phyloP scores from a whole-genome alignment of 2,329 filamentous ascomycete genomes.

The Ophiosphaerella korrae region DNA sequence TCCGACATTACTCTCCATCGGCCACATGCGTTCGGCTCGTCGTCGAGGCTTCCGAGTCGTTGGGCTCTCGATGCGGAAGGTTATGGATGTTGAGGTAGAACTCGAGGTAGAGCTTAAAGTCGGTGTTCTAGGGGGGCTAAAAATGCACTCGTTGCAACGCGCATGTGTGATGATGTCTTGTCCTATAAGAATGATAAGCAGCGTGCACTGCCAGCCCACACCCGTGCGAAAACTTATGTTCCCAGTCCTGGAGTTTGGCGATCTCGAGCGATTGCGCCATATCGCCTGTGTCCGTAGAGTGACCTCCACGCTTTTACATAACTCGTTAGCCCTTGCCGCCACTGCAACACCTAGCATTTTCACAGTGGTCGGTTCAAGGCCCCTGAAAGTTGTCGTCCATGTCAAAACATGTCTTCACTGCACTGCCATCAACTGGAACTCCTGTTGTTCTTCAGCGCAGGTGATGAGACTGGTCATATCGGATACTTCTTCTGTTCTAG shows the following conservation, averaged over 20 bases:
- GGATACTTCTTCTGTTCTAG: too few species aligned
- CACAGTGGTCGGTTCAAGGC: background rate
- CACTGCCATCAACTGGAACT: too few species aligned
- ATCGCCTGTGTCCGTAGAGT: conserved; percentile 11
- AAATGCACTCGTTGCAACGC: conserved; percentile 24
- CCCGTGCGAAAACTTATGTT: conserved; percentile 24
- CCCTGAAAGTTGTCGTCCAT: too few species aligned
- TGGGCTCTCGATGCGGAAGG: conserved; percentile 8
- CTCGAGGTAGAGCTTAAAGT: conserved; percentile 21
- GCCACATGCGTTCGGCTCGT: conserved; percentile 25
- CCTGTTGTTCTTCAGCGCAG: too few species aligned
- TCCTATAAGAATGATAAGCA: conserved; percentile 35
- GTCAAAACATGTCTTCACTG: too few species aligned
- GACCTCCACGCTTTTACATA: conserved; percentile 32
- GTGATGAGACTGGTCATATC: too few species aligned
- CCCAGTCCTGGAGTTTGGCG: conserved; percentile 13
- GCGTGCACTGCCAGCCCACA: conserved; percentile 23
- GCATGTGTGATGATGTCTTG: conserved; percentile 30
- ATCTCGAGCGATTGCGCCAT: conserved; percentile 32
- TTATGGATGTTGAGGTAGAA: conserved; percentile 18
- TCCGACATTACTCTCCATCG: conserved; percentile 48
- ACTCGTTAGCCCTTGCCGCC: conserved; percentile 10
- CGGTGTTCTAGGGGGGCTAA: conserved; percentile 17
- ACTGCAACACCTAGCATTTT: background rate
- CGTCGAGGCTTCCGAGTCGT: conserved; percentile 14